These are phyloP conservation scores for Triticum turgidum DNA, from an alignment of 176 grass and related monocot genomes.

Conservation along the genomic window DNA sequence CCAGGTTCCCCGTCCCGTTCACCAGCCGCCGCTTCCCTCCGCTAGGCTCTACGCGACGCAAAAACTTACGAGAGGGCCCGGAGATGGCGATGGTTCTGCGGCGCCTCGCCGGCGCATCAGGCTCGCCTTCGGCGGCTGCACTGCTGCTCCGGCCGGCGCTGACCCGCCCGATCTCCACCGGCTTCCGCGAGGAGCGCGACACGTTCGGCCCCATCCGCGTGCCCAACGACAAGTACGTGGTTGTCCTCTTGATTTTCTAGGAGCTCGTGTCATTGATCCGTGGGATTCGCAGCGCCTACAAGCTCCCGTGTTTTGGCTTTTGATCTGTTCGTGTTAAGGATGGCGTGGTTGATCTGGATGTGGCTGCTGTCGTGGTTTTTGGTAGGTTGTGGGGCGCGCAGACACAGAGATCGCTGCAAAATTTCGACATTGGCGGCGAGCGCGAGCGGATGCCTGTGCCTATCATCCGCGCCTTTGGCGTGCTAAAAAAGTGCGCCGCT, in stretches of 20 bases:
- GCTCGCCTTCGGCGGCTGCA: constrained; percentile 28
- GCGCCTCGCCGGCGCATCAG: constrained; percentile 43
- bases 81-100: constrained; percentile 73
- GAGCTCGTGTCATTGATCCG: not conserved
- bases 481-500: constrained; percentile 94
- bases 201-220: constrained; percentile 89
- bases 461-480: constrained; percentile 92
- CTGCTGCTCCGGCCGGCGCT: constrained; percentile 50
- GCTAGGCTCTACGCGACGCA: not conserved
- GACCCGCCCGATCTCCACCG: constrained; percentile 59
- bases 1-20: not conserved
- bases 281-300: not conserved
- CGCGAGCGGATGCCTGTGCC: constrained; percentile 86
- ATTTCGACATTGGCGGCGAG: constrained; percentile 89
- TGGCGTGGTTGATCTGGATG: constrained; percentile 17
- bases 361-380: not conserved
- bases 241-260: not conserved
- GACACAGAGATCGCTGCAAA: constrained; percentile 96
- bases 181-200: constrained; percentile 89
- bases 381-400: constrained; percentile 96
- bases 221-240: constrained; percentile 71
- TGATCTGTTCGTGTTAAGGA: constrained; percentile 12
- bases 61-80: not conserved
- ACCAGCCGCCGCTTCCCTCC: constrained; percentile 26
- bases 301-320: not conserved